Evolutionary conservation across 257 asterid species (phyloP).

Genomic region (Linaria vulgaris): DNA sequence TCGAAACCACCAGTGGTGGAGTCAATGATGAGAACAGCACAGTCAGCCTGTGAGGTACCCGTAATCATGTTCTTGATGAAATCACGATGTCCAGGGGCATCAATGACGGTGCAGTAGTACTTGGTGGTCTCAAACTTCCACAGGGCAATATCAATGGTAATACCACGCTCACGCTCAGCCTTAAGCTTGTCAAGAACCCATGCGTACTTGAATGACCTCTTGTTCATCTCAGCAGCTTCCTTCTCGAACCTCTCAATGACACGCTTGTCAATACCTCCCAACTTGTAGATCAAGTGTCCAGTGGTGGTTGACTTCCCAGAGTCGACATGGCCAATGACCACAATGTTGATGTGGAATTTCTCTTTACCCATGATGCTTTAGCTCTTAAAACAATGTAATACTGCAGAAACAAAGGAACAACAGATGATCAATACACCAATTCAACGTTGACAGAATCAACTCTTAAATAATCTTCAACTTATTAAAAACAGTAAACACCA

Average conservation of each 20-base stretch:
- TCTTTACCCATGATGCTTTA: slow-evolving; percentile 40
- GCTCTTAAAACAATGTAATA: background rate
- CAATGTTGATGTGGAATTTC: slow-evolving; percentile 47
- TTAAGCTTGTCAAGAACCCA: slow-evolving; percentile 92
- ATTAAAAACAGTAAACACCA: background rate
- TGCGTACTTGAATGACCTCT: slow-evolving; percentile 70
- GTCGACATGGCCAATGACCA: slow-evolving; percentile 57
- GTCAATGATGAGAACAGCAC: slow-evolving; percentile 80
- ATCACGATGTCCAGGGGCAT: slow-evolving; percentile 90
- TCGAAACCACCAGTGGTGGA: slow-evolving; percentile 87
- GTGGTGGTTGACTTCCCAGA: slow-evolving; percentile 57
- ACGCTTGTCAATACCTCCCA: slow-evolving; percentile 61
- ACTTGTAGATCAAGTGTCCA: slow-evolving; percentile 54
- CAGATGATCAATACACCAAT: background rate
- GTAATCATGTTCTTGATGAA: slow-evolving; percentile 74
- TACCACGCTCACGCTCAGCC: slow-evolving; percentile 92
- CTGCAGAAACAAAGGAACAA: background rate
- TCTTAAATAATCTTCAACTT: too few relatives aligned
- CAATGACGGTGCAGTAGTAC: slow-evolving; percentile 85
- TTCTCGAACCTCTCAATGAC: slow-evolving; percentile 62
- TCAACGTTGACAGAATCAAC: too few relatives aligned
- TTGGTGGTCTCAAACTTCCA: slow-evolving; percentile 92
- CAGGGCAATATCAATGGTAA: slow-evolving; percentile 79
- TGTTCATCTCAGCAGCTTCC: slow-evolving; percentile 87
- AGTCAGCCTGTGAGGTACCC: slow-evolving; percentile 82